These are phyloP conservation scores for Clonostachys chloroleuca DNA, from an alignment of 2,329 filamentous ascomycete genomes.

Conservation along the genomic window DNA sequence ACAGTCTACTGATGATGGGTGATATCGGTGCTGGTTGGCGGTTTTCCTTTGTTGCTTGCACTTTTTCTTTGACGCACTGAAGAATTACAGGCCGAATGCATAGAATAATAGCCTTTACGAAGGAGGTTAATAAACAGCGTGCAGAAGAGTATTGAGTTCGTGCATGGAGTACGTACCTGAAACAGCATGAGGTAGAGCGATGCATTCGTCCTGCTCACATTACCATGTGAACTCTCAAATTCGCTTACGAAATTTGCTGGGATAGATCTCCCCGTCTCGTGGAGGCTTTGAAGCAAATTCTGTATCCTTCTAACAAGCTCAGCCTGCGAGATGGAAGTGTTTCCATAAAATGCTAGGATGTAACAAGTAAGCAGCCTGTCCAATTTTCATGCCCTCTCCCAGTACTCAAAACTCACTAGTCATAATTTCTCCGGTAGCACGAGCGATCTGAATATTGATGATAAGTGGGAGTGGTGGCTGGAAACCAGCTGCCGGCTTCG, in stretches of 20 bases:
- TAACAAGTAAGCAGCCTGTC: neutral
- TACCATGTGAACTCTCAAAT: conserved; percentile 9
- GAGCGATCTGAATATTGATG: conserved; percentile 17
- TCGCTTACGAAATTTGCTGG: conserved; percentile 12
- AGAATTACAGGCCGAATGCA: conserved; percentile 18
- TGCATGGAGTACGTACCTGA: conserved; percentile 7
- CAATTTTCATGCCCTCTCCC: no score
- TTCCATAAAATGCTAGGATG: conserved; percentile 14
- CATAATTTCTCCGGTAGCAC: conserved; percentile 17
- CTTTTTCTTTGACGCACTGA: conserved; percentile 18
- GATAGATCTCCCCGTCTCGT: conserved; percentile 16
- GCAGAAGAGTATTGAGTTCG: no score
- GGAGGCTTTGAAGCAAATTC: conserved; percentile 7
- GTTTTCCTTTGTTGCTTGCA: conserved; percentile 8
- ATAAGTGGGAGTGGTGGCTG: conserved; percentile 14
- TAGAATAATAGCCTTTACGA: conserved; percentile 17
- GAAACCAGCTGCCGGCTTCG: conserved; percentile 13
- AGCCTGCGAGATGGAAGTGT: conserved; percentile 11
- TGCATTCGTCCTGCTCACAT: conserved; percentile 13
- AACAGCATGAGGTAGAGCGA: conserved; percentile 18
- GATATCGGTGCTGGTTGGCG: conserved; percentile 5
- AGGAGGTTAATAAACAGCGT: neutral
- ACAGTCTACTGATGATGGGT: conserved; percentile 10
- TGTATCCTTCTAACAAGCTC: conserved; percentile 17
- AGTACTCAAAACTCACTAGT: conserved; percentile 11